Evolutionary conservation across 345 rosid species (phyloP).

Genomic region (Cardiospermum halicacabum): DNA sequence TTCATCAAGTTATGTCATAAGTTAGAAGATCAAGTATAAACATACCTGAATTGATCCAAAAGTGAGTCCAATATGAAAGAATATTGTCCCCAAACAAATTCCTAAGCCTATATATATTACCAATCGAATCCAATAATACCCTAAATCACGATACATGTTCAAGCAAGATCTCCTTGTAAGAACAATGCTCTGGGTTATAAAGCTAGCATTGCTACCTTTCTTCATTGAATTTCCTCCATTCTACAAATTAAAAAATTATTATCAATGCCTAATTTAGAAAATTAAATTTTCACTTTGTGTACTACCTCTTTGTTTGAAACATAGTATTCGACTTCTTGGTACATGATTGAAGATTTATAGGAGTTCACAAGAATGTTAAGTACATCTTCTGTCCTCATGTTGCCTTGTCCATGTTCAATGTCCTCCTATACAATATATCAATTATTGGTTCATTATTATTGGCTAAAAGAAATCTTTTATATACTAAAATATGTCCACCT

Average conservation of each 20-base stretch:
- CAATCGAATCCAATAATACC: conserved; percentile 62
- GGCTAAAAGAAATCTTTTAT: no score
- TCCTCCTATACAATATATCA: conserved; percentile 14
- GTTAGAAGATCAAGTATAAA: no score
- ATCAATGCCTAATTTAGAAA: background rate
- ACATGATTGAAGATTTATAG: conserved; percentile 16
- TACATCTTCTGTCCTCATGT: conserved; percentile 15
- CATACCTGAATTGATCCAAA: conserved; percentile 55
- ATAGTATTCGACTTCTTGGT: conserved; percentile 13
- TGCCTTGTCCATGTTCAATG: conserved; percentile 22
- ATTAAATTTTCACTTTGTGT: no score
- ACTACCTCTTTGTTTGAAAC: conserved; percentile 15
- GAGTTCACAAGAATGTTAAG: conserved; percentile 21
- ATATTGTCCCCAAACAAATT: conserved; percentile 48
- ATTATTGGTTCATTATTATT: background rate
- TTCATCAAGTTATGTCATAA: no score
- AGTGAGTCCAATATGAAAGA: conserved; percentile 29
- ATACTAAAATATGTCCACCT: background rate
- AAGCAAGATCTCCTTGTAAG: conserved; percentile 43
- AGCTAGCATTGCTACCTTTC: conserved; percentile 38
- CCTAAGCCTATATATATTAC: conserved; percentile 43
- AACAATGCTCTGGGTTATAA: conserved; percentile 30
- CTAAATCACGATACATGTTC: conserved; percentile 62
- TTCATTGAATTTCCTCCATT: conserved; percentile 20
- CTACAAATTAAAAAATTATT: conserved; percentile 11